Base-by-base conservation (phyloP, 768 basidiomycete genomes). In the Kwoniella heveanensis region DNA sequence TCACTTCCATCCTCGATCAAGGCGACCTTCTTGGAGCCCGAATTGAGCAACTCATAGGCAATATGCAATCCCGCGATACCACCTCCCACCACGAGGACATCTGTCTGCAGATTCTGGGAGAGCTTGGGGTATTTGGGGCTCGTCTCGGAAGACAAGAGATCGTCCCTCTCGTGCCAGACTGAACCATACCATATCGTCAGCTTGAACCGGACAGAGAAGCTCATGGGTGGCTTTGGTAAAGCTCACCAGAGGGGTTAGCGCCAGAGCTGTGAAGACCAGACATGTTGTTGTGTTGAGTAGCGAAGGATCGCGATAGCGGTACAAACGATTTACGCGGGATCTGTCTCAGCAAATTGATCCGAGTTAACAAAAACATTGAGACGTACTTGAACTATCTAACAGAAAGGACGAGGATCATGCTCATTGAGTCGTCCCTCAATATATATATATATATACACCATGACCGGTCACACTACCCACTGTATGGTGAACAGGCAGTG, bases 1-100 rank as follows among this genome's bases (percentile, higher is more conserved):
- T 65, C 64, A 69, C 68, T 69, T 24, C 68, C 68, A 59, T 69
- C 68, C 64, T 69, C 68, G 21, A 69, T 22, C 25, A 69, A 21
- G 1, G 61, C 53, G 4, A 69, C 68, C 52, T 67, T 67, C 57
- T 69, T 69, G 22, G 21, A 21, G 15, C 68, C 68, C 7, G 60
- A 27, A 25, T 44, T 63, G 17, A 66, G 49, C 50, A 69, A 37
- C 47, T 69, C 68, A 56, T 69, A 69, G 1, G 68, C 68, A 21
- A 69, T 69, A 26, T 69, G 68, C 27, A 69, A 46, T 0, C 68
- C 68, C 5, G 68, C 68, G 9, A 69, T 69, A 53, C 68, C 68
- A 1, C 64, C 68, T 25, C 68, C 68, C 9, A 69, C 60, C 10
- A 69, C 60, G 2, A 69, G 36, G 17, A 69, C 64, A 44, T 69